Conservation (phyloP, 2,329 filamentous ascomycete species). For the Apiospora hydei region DNA sequence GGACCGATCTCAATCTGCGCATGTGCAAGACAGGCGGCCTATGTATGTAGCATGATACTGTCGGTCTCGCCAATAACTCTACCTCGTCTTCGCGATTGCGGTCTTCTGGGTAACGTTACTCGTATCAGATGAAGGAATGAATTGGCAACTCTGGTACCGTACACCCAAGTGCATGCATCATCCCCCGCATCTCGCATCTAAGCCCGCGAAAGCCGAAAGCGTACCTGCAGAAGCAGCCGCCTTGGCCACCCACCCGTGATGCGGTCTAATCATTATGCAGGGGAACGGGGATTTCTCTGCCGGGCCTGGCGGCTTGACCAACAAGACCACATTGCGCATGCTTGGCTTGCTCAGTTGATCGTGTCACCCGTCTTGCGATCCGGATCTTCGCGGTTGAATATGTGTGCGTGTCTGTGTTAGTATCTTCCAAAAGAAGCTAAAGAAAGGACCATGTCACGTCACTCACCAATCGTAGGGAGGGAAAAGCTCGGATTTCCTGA, state of each 20-base stretch:
- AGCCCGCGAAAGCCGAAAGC: conserved; percentile 14
- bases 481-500: conserved; percentile 7
- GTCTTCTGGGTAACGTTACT: background rate
- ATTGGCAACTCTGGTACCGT: background rate
- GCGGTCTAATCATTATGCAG: conserved; percentile 17
- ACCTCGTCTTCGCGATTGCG: background rate
- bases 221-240: conserved; percentile 20
- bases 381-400: background rate
- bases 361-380: background rate
- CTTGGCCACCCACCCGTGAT: conserved; percentile 15
- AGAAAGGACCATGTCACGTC: background rate
- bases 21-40: background rate
- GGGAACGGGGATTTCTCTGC: conserved; percentile 20
- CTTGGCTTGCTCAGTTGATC: background rate
- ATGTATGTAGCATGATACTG: background rate
- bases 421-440: conserved; percentile 1
- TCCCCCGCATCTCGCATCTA: conserved; percentile 16
- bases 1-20: background rate
- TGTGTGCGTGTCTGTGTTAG: background rate
- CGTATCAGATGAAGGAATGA: background rate
- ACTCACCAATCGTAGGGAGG: background rate
- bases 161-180: background rate
- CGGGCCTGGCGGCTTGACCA: conserved; percentile 1
- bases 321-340: background rate
- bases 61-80: background rate